Conservation (phyloP, 352 stramenopile species). For the Aphanomyces astaci region DNA sequence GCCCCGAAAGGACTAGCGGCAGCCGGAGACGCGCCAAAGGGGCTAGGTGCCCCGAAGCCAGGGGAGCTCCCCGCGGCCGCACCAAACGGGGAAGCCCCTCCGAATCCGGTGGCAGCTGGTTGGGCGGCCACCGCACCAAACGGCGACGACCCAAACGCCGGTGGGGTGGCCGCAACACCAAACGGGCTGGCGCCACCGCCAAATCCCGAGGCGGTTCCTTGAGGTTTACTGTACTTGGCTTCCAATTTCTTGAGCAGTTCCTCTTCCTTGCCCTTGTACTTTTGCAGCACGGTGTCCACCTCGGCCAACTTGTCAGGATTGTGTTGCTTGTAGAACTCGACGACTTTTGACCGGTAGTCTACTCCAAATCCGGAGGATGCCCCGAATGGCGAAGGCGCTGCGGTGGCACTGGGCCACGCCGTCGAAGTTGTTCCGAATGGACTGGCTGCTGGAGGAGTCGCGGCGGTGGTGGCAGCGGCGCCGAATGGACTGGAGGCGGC, state of each 20-base stretch:
- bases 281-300: conserved; percentile 81
- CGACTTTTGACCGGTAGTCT: conserved; percentile 44
- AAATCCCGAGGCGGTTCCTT: conserved; percentile 27
- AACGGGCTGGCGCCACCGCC: conserved; percentile 45
- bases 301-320: conserved; percentile 84
- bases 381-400: conserved; percentile 33
- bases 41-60: conserved; percentile 27
- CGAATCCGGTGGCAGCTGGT: conserved; percentile 9
- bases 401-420: conserved; percentile 13
- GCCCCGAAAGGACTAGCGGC: no score
- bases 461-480: conserved; percentile 17
- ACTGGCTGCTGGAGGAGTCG: conserved; percentile 24
- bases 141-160: conserved; percentile 23
- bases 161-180: conserved; percentile 23
- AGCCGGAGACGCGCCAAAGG: conserved; percentile 27
- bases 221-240: conserved; percentile 61
- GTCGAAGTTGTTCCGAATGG: conserved; percentile 30
- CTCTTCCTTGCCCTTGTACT: conserved; percentile 83
- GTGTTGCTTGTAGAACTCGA: conserved; percentile 88
- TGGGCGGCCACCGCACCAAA: conserved; percentile 21
- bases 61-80: conserved; percentile 14
- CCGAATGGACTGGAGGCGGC: not conserved
- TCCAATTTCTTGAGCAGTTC: conserved; percentile 67
- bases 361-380: conserved; percentile 27
- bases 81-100: not conserved